Conservation (phyloP, 352 stramenopile genomes). For the Aphanomyces astaci region DNA sequence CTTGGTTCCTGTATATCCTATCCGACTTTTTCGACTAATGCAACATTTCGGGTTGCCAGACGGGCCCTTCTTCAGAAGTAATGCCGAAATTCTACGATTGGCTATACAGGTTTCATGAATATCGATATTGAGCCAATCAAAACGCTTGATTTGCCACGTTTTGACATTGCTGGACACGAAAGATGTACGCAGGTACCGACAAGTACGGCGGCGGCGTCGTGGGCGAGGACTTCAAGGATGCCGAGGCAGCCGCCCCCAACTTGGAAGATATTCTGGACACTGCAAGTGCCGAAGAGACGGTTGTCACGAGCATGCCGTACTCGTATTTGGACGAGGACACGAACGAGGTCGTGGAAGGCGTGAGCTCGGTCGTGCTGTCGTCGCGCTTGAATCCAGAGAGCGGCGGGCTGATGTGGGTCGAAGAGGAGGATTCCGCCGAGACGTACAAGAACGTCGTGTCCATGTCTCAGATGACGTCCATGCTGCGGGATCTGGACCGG, state of each 20-base stretch:
- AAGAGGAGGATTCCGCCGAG: conserved; percentile 47
- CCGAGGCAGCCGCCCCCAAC: conserved; percentile 23
- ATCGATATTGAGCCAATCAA: no score
- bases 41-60: no score
- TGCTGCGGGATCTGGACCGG: conserved; percentile 69
- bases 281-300: conserved; percentile 63
- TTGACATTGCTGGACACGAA: no score
- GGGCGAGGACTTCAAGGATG: conserved; percentile 46
- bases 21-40: no score
- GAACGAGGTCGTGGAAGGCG: conserved; percentile 43
- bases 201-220: conserved; percentile 72
- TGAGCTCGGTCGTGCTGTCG: conserved; percentile 57
- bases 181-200: conserved; percentile 74
- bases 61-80: no score
- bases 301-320: conserved; percentile 75
- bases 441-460: conserved; percentile 75
- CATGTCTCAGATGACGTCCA: conserved; percentile 86
- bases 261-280: conserved; percentile 74
- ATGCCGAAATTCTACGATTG: no score
- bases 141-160: no score
- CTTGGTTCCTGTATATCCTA: no score
- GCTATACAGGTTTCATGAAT: no score
- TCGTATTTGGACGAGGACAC: conserved; percentile 60
- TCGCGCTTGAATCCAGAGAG: conserved; percentile 65
- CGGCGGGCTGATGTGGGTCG: conserved; percentile 74